Evolutionary conservation across 2,329 filamentous ascomycete genomes (phyloP).

Genomic region (Diaporthe australafricana): DNA sequence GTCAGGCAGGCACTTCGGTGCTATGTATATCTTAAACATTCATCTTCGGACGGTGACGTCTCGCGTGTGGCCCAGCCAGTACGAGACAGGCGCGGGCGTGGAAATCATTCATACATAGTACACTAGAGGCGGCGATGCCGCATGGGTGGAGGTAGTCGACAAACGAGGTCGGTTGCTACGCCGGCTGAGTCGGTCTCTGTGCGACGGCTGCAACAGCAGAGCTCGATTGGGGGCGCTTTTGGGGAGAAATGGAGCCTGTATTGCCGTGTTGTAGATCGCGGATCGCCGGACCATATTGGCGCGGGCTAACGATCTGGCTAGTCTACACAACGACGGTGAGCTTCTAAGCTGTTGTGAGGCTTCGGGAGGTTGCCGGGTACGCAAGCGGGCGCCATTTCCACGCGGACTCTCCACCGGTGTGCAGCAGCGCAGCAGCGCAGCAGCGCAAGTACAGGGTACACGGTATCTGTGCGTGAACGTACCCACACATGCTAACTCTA

Average conservation of each 20-base stretch:
- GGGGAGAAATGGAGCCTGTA: conserved; percentile 12
- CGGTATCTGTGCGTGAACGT: not conserved
- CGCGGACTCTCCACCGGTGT: conserved; percentile 20
- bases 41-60: conserved; percentile 17
- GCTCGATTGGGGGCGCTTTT: not conserved
- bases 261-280: conserved; percentile 22
- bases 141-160: not conserved
- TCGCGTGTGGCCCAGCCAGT: not conserved
- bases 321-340: not conserved
- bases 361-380: conserved; percentile 14
- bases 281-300: conserved; percentile 19
- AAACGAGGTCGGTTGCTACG: conserved; percentile 2
- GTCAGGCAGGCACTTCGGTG: not conserved
- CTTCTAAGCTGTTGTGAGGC: not conserved
- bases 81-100: conserved; percentile 18
- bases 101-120: not conserved
- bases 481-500: conserved; percentile 24
- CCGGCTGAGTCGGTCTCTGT: conserved; percentile 15
- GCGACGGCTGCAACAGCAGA: conserved; percentile 12
- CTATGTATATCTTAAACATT: not conserved
- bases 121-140: conserved; percentile 23
- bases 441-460: not conserved
- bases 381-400: not conserved
- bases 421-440: no score
- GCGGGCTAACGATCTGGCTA: conserved; percentile 12